Evolutionary conservation across 768 basidiomycete species (phyloP).

Genomic region (Amanita polypyramis): DNA sequence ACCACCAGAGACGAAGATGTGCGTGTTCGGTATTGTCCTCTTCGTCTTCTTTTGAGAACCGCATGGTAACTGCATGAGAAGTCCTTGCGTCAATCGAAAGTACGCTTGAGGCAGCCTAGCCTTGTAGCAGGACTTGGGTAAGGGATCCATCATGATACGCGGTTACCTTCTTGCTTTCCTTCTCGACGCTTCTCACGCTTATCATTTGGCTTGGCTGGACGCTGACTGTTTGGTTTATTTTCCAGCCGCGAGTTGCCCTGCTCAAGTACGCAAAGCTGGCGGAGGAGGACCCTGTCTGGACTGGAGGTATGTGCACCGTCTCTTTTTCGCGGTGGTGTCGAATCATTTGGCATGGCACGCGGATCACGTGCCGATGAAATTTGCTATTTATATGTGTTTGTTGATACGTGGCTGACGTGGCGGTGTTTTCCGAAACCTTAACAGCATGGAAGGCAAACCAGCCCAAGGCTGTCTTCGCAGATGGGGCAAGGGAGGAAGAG

Average conservation of each 20-base stretch:
- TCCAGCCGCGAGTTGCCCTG: conserved; percentile 90
- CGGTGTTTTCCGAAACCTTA: conserved; percentile 44
- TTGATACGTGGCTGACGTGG: conserved; percentile 52
- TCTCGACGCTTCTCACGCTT: conserved; percentile 8
- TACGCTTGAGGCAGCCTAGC: background rate
- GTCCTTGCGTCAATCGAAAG: background rate
- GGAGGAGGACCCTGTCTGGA: conserved; percentile 77
- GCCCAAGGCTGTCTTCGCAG: conserved; percentile 76
- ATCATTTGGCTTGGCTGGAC: conserved; percentile 1
- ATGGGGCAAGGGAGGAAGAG: conserved; percentile 49
- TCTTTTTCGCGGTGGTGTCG: conserved; percentile 9
- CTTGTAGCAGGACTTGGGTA: background rate
- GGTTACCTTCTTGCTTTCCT: conserved; percentile 6
- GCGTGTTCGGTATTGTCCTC: conserved; percentile 33
- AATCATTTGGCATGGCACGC: conserved; percentile 2
- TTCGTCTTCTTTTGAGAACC: conserved; percentile 4
- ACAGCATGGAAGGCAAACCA: conserved; percentile 83
- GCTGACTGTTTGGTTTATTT: conserved; percentile 15
- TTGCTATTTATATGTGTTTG: conserved; percentile 31
- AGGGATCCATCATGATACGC: conserved; percentile 6
- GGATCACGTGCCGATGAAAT: conserved; percentile 24
- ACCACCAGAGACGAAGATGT: conserved; percentile 91
- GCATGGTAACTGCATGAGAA: conserved; percentile 10
- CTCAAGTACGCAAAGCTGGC: conserved; percentile 82
- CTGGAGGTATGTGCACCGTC: conserved; percentile 51